Base-by-base conservation (phyloP, 371 early-diverging fungal species). In the Syncephalastrum sp. region DNA sequence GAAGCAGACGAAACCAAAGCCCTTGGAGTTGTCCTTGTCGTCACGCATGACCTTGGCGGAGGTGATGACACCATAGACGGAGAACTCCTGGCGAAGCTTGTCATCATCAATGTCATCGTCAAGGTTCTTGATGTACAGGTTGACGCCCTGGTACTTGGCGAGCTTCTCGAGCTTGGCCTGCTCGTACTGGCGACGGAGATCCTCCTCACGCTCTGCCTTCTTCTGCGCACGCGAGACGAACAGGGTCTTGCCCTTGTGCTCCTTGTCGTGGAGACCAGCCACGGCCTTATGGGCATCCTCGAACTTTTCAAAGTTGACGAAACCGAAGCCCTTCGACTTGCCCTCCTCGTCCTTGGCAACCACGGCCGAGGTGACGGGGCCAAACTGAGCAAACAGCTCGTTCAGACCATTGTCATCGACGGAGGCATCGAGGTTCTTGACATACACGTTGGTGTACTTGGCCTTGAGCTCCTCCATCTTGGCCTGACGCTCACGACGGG, bases 201-300 rank as follows among this genome's bases (percentile, higher is more conserved):
- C 98, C 74, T 96, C 96, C 64, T 93, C 95, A 72, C 99, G 93
- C 79, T 99, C 99, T 47, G 81, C 74, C 88, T 97, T 99, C 91
- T 93, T 97, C 82, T 99, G 99, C 57, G 99, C 99, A 67, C 98
- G 96, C 61, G 93, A 85, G 42, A 99, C 98, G 69, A 91, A 99
- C 55, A 99, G 82, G 61, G 82, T 87, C 85, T 97, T 94, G 56
- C 93, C 96, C 60, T 87, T 79, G 73, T 87, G 77, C 45, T 96
- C 96, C 62, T 89, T 87, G 56, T 95, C 97, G 83, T 99, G 90
- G 72, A 99, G 84, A 49, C 84, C 92, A 54, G 91, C 94, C 38
- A 99, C 97, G 27, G 99, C 99, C 55, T 76, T 80, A 64, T 83
- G 80, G 45, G 99, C 99, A 55, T 85, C 86, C 67, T 96, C 94